Percentiles rank a stretch among this genome's conserved stretches.
phyloP scores from a whole-genome alignment of 768 basidiomycete genomes.

The Mycena indigotica region DNA sequence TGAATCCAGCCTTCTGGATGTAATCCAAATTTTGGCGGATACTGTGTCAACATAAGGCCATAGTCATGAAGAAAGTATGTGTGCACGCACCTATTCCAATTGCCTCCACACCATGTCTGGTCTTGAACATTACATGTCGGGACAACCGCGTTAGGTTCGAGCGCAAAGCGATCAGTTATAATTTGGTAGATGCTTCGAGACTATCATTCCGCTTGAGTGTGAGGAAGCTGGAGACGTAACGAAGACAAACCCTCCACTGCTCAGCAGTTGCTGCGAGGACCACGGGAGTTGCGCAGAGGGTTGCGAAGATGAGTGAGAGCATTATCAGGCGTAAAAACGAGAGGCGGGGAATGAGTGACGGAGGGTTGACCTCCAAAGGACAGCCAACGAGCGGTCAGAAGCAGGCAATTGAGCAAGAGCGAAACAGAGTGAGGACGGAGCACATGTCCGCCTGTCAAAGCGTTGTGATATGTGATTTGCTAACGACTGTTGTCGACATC shows the following conservation, averaged over 20 bases:
- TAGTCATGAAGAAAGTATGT: not conserved
- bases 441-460: too few relatives aligned
- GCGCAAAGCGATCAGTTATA: conserved; percentile 77
- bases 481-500: too few relatives aligned
- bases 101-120: conserved; percentile 84
- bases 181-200: conserved; percentile 81
- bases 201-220: not conserved
- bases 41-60: conserved; percentile 27
- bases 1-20: conserved; percentile 80
- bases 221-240: not conserved
- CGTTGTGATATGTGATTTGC: too few relatives aligned
- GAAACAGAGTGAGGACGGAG: too few relatives aligned
- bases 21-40: conserved; percentile 82
- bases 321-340: conserved; percentile 18
- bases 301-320: conserved; percentile 29
- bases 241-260: conserved; percentile 57
- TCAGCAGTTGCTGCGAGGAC: conserved; percentile 63
- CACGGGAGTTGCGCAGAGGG: conserved; percentile 27
- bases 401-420: too few relatives aligned
- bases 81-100: conserved; percentile 62
- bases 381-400: not conserved
- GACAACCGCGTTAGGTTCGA: conserved; percentile 54
- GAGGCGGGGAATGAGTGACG: conserved; percentile 20
- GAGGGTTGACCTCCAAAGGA: conserved; percentile 6
- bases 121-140: conserved; percentile 57